phyloP scores from a whole-genome alignment of 352 stramenopile species.

The Globisporangium okanoganense region DNA sequence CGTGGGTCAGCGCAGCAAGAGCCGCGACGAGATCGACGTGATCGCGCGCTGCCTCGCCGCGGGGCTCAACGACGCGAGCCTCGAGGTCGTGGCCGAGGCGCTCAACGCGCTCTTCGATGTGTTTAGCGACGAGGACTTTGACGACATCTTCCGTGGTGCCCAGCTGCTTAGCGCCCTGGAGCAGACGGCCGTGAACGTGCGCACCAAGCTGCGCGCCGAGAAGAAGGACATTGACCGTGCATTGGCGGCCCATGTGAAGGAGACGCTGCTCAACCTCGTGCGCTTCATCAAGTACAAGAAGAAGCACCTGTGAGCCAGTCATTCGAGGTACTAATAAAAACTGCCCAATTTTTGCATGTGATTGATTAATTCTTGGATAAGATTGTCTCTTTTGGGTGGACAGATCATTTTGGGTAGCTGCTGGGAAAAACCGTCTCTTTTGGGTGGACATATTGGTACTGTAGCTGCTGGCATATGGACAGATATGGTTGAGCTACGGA shows the following conservation, averaged over 20 bases:
- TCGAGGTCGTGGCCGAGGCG: constrained; percentile 82
- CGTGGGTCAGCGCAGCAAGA: constrained; percentile 68
- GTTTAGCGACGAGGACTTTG: constrained; percentile 78
- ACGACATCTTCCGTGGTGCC: constrained; percentile 63
- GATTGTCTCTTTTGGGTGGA: neutral
- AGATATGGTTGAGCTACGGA: neutral
- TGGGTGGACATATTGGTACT: neutral
- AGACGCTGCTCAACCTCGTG: constrained; percentile 82
- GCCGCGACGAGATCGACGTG: constrained; percentile 60
- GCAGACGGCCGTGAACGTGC: constrained; percentile 49
- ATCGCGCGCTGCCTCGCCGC: constrained; percentile 57
- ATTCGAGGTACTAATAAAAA: neutral
- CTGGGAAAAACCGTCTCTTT: too few species aligned
- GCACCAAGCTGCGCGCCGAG: constrained; percentile 74
- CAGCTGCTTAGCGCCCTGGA: constrained; percentile 68
- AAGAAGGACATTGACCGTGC: constrained; percentile 75
- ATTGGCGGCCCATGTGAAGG: constrained; percentile 79
- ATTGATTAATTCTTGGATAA: neutral
- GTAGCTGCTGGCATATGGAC: neutral
- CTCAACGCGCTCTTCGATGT: constrained; percentile 87
- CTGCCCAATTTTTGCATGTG: constrained; percentile 3
- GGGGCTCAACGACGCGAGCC: constrained; percentile 57
- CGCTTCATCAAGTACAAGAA: constrained; percentile 93
- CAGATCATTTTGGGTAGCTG: neutral
- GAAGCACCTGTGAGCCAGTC: constrained; percentile 56